A percentile compares a stretch with the other conserved stretches of the same genome.
These are phyloP conservation scores for Cyclostephanos invisitatus DNA, from an alignment of 108 stramenopile genomes.

Conservation along the genomic window DNA sequence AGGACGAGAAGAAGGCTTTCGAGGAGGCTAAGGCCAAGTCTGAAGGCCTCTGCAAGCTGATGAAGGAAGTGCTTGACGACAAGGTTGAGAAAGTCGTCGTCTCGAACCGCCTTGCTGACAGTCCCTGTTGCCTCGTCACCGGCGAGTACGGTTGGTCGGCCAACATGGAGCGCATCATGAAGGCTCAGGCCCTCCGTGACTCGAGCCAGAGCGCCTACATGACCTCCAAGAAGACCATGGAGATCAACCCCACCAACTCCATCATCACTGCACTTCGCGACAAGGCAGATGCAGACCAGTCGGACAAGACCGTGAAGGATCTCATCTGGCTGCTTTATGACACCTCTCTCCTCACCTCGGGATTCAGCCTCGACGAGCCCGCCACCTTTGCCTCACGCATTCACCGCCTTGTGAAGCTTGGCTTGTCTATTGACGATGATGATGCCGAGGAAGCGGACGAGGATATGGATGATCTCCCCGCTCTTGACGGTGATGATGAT, in stretches of 20 bases:
- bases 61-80: slow-evolving; percentile 99
- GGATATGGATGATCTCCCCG: slow-evolving; percentile 94
- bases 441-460: slow-evolving; percentile 88
- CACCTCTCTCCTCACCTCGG: slow-evolving; percentile 97
- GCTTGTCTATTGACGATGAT: slow-evolving; percentile 98
- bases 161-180: slow-evolving; percentile 99
- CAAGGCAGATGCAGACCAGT: slow-evolving; percentile 98
- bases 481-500: slow-evolving; percentile 88
- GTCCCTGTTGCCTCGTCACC: slow-evolving; percentile 98
- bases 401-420: slow-evolving; percentile 99
- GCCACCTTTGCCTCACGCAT: slow-evolving; percentile 99
- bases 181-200: slow-evolving; percentile 99
- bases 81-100: slow-evolving; percentile 99
- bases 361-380: slow-evolving; percentile 99
- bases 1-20: slow-evolving; percentile 98
- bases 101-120: slow-evolving; percentile 97
- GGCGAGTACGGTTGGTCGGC: slow-evolving; percentile 99
- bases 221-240: slow-evolving; percentile 99
- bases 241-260: slow-evolving; percentile 99
- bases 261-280: slow-evolving; percentile 98
- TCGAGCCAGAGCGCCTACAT: slow-evolving; percentile 97
- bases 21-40: slow-evolving; percentile 98
- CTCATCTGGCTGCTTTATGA: slow-evolving; percentile 99
- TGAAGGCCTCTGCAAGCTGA: slow-evolving; percentile 98
- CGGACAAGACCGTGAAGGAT: slow-evolving; percentile 99